Conservation (phyloP, 768 basidiomycete species). For the Coprinopsis cinerea region DNA sequence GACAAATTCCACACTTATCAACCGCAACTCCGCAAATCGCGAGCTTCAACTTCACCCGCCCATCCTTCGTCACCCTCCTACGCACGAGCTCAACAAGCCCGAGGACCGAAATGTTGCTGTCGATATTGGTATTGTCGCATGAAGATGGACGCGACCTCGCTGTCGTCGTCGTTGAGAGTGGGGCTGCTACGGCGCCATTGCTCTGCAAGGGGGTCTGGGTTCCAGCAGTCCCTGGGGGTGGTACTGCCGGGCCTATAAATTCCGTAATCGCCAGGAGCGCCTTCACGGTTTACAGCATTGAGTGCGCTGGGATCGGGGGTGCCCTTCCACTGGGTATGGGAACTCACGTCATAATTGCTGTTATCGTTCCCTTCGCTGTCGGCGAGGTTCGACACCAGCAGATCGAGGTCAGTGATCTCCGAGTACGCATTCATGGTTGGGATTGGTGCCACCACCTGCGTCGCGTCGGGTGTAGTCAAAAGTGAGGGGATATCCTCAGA, state of each 20-base stretch:
- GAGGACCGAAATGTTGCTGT: conserved; percentile 27
- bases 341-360: conserved; percentile 61
- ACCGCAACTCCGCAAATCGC: conserved; percentile 56
- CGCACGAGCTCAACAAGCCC: conserved; percentile 53
- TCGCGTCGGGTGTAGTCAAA: not conserved
- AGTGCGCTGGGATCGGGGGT: conserved; percentile 1
- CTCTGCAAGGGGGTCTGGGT: not conserved
- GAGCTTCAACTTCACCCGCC: conserved; percentile 68
- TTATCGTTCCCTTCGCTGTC: conserved; percentile 37
- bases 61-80: conserved; percentile 53
- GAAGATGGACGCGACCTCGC: not conserved
- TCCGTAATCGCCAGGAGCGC: not conserved
- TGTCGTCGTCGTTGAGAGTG: not conserved
- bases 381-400: conserved; percentile 52
- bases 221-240: not conserved
- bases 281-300: conserved; percentile 1
- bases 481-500: conserved; percentile 6
- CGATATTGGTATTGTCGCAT: conserved; percentile 20
- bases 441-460: conserved; percentile 7
- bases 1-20: conserved; percentile 68
- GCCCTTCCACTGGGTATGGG: not conserved
- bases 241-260: conserved; percentile 5
- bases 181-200: not conserved
- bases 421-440: conserved; percentile 14
- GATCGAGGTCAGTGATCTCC: conserved; percentile 57